Evolutionary conservation across 306 rosid species (phyloP), one percentile per base, ranked within the genome.

Genomic region (Carpinus viminea): DNA sequence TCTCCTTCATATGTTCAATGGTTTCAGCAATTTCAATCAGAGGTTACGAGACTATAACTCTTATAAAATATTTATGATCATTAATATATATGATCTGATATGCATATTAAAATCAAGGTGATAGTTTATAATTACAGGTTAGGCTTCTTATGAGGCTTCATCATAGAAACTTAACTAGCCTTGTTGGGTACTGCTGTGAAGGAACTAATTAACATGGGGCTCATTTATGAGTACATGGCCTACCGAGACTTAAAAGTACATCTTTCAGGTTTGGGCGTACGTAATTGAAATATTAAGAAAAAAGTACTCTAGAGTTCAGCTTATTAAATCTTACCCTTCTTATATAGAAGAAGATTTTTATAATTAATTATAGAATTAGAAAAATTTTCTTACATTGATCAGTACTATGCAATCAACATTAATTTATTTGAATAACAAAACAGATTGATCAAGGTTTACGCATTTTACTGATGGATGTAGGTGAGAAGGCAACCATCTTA

Each of bases 1-100:
- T 84, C 91, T 6, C 38, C 73, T 36, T 74, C 89, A 12, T 73
- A 90, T 21, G 81, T 56, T 16, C 87, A 76, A 51, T 86, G 96
- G 13, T 78, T 80, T 75, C 78, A 82, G 16, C 86, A 88, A 74
- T 91, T 86, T 81, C 78, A 78, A 21, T 84, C 91, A 62, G 93
- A 91, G 90, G 95, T 79, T 79, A 88, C 12, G 86, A 78, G 3
- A 3, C 51, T 31, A 2, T 68, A 45, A 48, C 16, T 11, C 3
- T 47, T 60, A 2, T 9, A 21, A 18, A 17, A 20, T 56, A 18
- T 53, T 20, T 1, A 0, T 54, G 47, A 18, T 7, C 68, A 20
- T 62, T 2, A 43, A 8, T 16, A 31, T 18, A 8, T 36, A 15
- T 36, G 12, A 12, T 26, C 10, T 5, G 16, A 36, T 17, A 0